Conservation (phyloP, 148 eudicot genomes). For the Fagopyrum tataricum region DNA sequence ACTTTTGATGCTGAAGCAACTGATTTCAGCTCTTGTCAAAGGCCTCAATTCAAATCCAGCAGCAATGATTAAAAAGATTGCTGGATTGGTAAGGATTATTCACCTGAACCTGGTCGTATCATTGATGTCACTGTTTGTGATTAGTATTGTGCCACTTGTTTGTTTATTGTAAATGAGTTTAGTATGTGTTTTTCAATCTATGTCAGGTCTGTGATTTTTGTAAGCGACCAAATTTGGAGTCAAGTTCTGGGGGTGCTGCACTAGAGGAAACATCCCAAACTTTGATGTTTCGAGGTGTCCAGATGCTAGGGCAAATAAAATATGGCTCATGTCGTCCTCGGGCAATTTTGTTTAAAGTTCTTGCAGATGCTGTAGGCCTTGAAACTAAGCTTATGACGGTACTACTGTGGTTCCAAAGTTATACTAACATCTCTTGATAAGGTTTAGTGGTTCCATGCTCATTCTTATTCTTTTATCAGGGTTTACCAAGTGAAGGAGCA, state of each 20-base stretch:
- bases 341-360: conserved; percentile 90
- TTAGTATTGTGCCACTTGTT: not conserved
- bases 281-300: conserved; percentile 55
- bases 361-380: conserved; percentile 94
- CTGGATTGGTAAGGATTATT: conserved; percentile 63
- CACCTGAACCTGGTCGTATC: not conserved
- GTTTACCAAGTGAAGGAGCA: conserved; percentile 83
- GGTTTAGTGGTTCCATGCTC: conserved; percentile 4
- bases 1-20: conserved; percentile 84
- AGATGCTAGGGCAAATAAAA: conserved; percentile 90
- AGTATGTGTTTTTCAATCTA: conserved; percentile 5
- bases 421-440: not conserved
- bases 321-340: conserved; percentile 98
- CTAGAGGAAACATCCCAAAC: conserved; percentile 54
- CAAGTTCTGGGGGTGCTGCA: conserved; percentile 61
- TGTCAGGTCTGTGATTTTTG: conserved; percentile 74
- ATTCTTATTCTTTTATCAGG: conserved; percentile 37
- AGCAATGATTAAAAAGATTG: conserved; percentile 81
- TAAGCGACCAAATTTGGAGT: conserved; percentile 72
- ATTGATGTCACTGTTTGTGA: not conserved
- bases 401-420: conserved; percentile 25
- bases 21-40: conserved; percentile 66
- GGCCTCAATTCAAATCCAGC: conserved; percentile 76
- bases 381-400: conserved; percentile 94
- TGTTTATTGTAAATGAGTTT: not conserved